Conservation (phyloP, 1,284 basidiomycete genomes). For the Cryptococcus sp. region DNA sequence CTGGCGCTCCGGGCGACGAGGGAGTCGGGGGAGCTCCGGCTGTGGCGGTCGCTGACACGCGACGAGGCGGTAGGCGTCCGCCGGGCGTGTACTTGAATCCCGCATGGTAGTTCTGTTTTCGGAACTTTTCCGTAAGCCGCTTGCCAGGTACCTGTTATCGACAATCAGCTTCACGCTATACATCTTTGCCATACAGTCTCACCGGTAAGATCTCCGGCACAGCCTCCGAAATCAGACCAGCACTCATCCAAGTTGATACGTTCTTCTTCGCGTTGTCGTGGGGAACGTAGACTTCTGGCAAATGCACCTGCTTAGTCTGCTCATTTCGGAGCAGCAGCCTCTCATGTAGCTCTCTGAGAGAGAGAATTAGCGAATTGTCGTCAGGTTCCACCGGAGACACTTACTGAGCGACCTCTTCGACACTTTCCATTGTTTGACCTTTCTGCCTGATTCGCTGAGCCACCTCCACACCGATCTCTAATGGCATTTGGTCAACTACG, state of each 20-base stretch:
- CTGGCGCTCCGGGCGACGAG: conserved; percentile 43
- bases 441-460: conserved; percentile 83
- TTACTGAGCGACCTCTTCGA: conserved; percentile 85
- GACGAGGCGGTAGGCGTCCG: conserved; percentile 59
- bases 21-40: conserved; percentile 40
- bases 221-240: conserved; percentile 72
- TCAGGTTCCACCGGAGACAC: conserved; percentile 7
- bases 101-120: conserved; percentile 37
- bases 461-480: conserved; percentile 88
- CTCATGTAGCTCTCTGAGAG: conserved; percentile 68
- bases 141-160: conserved; percentile 78
- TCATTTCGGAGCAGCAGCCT: conserved; percentile 88
- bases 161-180: background rate
- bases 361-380: background rate
- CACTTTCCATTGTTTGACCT: conserved; percentile 70
- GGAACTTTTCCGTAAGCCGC: conserved; percentile 91
- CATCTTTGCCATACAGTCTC: conserved; percentile 31
- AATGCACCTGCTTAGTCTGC: conserved; percentile 92
- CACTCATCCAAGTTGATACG: conserved; percentile 79
- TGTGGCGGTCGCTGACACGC: conserved; percentile 47
- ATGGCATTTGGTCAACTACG: background rate
- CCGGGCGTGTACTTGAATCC: conserved; percentile 59
- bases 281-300: conserved; percentile 95
- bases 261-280: conserved; percentile 87
- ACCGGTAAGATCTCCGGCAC: conserved; percentile 78